Percentiles rank a stretch among this genome's conserved stretches.
Evolutionary conservation across 2,329 filamentous ascomycete genomes (phyloP).

Genomic region (Lasiodiplodia hormozganensis): DNA sequence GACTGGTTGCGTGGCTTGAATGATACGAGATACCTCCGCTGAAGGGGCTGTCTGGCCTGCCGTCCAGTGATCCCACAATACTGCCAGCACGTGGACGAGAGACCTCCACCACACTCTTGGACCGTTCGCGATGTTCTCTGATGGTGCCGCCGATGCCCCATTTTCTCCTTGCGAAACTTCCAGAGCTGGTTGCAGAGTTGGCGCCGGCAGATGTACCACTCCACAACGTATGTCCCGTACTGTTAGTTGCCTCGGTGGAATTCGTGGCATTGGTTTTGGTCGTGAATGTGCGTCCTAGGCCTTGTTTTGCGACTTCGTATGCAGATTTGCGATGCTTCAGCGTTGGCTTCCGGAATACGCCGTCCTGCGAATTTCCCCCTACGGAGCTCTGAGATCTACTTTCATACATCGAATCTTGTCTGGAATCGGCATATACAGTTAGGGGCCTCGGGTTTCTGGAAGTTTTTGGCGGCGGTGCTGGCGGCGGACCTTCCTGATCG

Average conservation of each 20-base stretch:
- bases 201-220: slow-evolving; percentile 89
- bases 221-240: slow-evolving; percentile 82
- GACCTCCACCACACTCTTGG: slow-evolving; percentile 70
- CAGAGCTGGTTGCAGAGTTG: slow-evolving; percentile 94
- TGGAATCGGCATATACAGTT: slow-evolving; percentile 8
- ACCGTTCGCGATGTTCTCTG: slow-evolving; percentile 47
- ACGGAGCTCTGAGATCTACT: slow-evolving; percentile 19
- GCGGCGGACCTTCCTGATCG: slow-evolving; percentile 53
- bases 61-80: slow-evolving; percentile 44
- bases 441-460: slow-evolving; percentile 49
- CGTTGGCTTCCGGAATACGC: slow-evolving; percentile 26
- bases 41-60: slow-evolving; percentile 62
- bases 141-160: slow-evolving; percentile 47
- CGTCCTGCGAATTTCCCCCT: slow-evolving; percentile 37
- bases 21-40: slow-evolving; percentile 83
- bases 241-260: slow-evolving; percentile 71
- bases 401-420: slow-evolving; percentile 6
- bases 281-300: slow-evolving; percentile 80
- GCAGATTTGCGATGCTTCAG: slow-evolving; percentile 74
- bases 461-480: slow-evolving; percentile 68
- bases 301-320: slow-evolving; percentile 74
- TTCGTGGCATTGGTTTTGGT: slow-evolving; percentile 86
- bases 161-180: slow-evolving; percentile 84
- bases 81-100: slow-evolving; percentile 40
- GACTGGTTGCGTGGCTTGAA: slow-evolving; percentile 76